phyloP scores from a whole-genome alignment of 352 stramenopile genomes.

The Pythium oligandrum region DNA sequence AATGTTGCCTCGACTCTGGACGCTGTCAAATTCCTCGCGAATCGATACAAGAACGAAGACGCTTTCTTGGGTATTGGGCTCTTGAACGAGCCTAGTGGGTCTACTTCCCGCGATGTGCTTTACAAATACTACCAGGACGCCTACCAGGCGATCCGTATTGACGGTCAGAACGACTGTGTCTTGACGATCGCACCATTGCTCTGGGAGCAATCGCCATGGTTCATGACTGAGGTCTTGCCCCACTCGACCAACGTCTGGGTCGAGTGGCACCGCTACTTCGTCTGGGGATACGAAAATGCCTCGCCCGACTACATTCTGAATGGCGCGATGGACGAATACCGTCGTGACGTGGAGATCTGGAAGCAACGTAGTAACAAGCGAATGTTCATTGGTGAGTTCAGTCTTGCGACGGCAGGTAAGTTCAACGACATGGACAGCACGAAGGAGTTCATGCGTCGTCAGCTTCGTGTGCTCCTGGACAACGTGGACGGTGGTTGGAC shows the following conservation, averaged over 20 bases:
- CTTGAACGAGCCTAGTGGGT: conserved; percentile 66
- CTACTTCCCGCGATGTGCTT: conserved; percentile 32
- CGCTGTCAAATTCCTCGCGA: conserved; percentile 39
- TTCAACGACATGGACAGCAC: conserved; percentile 24
- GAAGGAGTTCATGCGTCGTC: conserved; percentile 21
- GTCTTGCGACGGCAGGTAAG: conserved; percentile 26
- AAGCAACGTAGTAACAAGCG: conserved; percentile 22
- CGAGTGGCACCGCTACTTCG: conserved; percentile 57
- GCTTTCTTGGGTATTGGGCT: conserved; percentile 68
- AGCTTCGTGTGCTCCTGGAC: conserved; percentile 24
- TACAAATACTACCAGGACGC: conserved; percentile 48
- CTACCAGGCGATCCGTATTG: conserved; percentile 42
- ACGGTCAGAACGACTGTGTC: conserved; percentile 44
- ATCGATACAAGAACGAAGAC: conserved; percentile 31
- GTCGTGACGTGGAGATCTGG: conserved; percentile 11
- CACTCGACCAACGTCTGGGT: conserved; percentile 52
- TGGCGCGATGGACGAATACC: conserved; percentile 19
- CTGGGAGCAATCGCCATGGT: conserved; percentile 30
- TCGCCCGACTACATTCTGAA: conserved; percentile 17
- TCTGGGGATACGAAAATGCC: conserved; percentile 32
- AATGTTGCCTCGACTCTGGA: conserved; percentile 58
- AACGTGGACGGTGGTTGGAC: conserved; percentile 14
- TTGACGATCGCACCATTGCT: conserved; percentile 43
- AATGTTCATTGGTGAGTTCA: conserved; percentile 59
- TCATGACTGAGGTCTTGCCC: conserved; percentile 29